Conservation (phyloP, 2,329 filamentous ascomycete species). For the Rosellinia necatrix region DNA sequence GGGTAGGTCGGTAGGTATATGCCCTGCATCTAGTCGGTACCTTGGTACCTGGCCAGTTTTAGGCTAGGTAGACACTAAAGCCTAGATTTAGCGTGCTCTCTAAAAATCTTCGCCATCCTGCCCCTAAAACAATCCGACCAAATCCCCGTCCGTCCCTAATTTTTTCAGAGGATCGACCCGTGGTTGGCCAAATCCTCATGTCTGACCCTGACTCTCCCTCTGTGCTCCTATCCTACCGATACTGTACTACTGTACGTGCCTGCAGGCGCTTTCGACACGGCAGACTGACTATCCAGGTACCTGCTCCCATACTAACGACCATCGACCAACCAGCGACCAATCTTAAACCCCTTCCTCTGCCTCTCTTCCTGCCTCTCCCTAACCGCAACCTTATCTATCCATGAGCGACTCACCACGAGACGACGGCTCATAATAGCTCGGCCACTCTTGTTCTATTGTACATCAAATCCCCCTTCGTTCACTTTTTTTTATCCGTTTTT, state of each 20-base stretch:
- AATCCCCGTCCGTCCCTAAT: background rate
- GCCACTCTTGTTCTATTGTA: slow-evolving; percentile 10
- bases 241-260: too few relatives aligned
- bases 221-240: background rate
- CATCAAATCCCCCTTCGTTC: slow-evolving; percentile 7
- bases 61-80: too few relatives aligned
- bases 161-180: background rate
- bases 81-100: too few relatives aligned
- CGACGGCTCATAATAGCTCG: background rate
- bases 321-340: slow-evolving; percentile 6
- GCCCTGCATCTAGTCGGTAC: too few relatives aligned
- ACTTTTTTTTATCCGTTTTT: slow-evolving; percentile 5
- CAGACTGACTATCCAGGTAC: background rate
- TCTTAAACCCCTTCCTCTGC: slow-evolving; percentile 5
- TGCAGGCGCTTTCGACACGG: background rate
- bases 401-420: slow-evolving; percentile 9
- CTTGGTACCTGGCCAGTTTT: too few relatives aligned
- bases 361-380: slow-evolving; percentile 3
- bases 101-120: slow-evolving; percentile 14
- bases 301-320: background rate
- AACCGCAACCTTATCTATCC: slow-evolving; percentile 4
- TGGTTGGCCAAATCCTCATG: slow-evolving; percentile 15
- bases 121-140: slow-evolving; percentile 11
- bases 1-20: too few relatives aligned
- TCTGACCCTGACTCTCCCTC: slow-evolving; percentile 8